Evolutionary conservation across 2,329 filamentous ascomycete species (phyloP), one percentile per base, ranked within the genome.

Genomic region (Verticillium isaacii): DNA sequence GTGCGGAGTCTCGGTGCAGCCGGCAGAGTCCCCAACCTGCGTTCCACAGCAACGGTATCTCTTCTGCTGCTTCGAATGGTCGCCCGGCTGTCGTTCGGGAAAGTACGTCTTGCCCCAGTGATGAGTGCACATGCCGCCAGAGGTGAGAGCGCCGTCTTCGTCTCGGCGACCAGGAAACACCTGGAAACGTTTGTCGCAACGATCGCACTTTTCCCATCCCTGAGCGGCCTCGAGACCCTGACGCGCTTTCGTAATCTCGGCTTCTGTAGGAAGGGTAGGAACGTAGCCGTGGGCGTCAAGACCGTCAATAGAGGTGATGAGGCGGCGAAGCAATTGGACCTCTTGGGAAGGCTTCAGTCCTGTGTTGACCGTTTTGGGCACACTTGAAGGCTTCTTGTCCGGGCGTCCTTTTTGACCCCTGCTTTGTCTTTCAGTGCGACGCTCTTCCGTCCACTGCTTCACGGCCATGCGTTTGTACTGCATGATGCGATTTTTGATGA

Each of bases 191-290:
- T 87, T 87, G 52, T 82, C 82, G 75, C 95, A 99, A 23, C 95
- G 89, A 70, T 97, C 93, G 69, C 95, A 99, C 58, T 87, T 83
- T 76, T 99, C 95, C 82, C 89, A 97, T 57, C 91, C 91, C 59
- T 86, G 84, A 14, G 89, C 85, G 8, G 86, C 81, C 57, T 85
- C 79, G 0, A 92, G 81, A 0, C 88, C 92, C 54, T 84, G 81
- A 37, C 80, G 84, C 0, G 92, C 89, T 58, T 83, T 81, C 59
- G 84, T 78, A 19, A 97, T 84, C 19, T 92, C 89, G 8, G 83
- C 81, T 1, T 84, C 78, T 0, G 85, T 83, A 0, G 93, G 93
- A 1, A 88, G 76, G 5, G 73, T 77, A 0, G 88, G 85, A 25
- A 97, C 87, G 72, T 97, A 98, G 19, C 92, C 93, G 71, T 88